These are phyloP conservation scores for Aspergillus neoniger DNA, from an alignment of 2,329 filamentous ascomycete species.

Conservation along the genomic window DNA sequence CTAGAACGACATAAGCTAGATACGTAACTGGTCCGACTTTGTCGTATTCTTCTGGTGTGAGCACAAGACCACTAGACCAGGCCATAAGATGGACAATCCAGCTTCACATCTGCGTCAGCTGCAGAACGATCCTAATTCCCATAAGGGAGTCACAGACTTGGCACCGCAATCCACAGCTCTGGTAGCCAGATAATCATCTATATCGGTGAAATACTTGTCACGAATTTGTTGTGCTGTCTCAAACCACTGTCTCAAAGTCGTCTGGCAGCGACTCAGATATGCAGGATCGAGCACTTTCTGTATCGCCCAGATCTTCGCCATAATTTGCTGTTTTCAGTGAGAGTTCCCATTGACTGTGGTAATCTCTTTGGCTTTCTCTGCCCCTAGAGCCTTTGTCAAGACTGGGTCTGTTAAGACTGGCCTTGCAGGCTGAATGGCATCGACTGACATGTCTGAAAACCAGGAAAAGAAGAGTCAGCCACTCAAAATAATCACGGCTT, in stretches of 20 bases:
- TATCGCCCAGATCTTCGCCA: background rate
- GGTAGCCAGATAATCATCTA: background rate
- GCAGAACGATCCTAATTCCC: too few relatives aligned
- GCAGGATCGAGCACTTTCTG: background rate
- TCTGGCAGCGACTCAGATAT: background rate
- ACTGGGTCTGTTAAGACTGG: too few relatives aligned
- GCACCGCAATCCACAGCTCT: background rate
- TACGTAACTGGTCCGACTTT: background rate
- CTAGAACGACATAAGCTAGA: background rate
- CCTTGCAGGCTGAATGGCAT: background rate
- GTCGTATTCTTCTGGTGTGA: background rate
- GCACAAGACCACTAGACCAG: constrained; percentile 2
- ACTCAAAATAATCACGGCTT: too few relatives aligned
- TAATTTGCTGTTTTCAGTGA: background rate
- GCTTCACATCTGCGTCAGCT: background rate
- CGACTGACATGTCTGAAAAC: background rate
- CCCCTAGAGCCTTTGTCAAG: too few relatives aligned
- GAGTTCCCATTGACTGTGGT: too few relatives aligned
- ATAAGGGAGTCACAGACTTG: background rate
- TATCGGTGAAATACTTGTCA: background rate
- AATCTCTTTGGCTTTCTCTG: too few relatives aligned
- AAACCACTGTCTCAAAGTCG: background rate
- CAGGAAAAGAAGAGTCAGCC: background rate
- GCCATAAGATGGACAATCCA: constrained; percentile 3
- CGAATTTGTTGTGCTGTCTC: background rate